Base-by-base conservation (phyloP, 202 grass and related monocot genomes). In the Setaria viridis region DNA sequence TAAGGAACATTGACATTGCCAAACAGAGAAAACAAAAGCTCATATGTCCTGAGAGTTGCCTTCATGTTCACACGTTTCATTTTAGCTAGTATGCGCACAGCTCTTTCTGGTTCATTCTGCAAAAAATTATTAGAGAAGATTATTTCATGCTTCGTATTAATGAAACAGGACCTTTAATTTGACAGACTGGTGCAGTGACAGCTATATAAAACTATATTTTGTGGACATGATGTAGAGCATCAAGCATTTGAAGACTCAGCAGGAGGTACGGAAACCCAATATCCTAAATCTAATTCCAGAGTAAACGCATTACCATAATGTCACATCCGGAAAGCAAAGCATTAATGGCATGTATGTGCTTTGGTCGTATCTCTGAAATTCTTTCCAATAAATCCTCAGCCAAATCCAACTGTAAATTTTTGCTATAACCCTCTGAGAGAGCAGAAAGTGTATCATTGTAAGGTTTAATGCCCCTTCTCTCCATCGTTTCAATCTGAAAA, bases 41-140 rank as follows among this genome's bases (percentile, higher is more conserved):
- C 91, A 51, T 98, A 98, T 42, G 93, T 93, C 82, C 77, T 85
- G 69, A 83, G 62, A 86, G 90, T 85, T 57, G 83, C 89, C 48
- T 98, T 98, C 59, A 98, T 49, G 47, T 91, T 92, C 73, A 85
- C 32, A 84, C 29, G 85, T 75, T 90, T 95, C 74, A 98, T 92
- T 88, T 86, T 91, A 69, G 84, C 87, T 77, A 98, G 42, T 89
- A 98, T 51, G 58, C 66, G 84, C 11, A 95, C 64, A 62, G 89
- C 95, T 82, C 91, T 88, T 87, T 98, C 91, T 69, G 91, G 93
- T 79, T 95, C 88, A 86, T 92, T 86, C 93, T 98, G 88, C 81
- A 80, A 81, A 80, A 73, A 78, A 37, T 25, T 25, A 80, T 79
- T 73, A 59, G 84, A 86, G 45, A 84, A 13, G 33, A 57, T 72